Evolutionary conservation across 352 stramenopile species (phyloP).

Genomic region (Pythium chondricola): DNA sequence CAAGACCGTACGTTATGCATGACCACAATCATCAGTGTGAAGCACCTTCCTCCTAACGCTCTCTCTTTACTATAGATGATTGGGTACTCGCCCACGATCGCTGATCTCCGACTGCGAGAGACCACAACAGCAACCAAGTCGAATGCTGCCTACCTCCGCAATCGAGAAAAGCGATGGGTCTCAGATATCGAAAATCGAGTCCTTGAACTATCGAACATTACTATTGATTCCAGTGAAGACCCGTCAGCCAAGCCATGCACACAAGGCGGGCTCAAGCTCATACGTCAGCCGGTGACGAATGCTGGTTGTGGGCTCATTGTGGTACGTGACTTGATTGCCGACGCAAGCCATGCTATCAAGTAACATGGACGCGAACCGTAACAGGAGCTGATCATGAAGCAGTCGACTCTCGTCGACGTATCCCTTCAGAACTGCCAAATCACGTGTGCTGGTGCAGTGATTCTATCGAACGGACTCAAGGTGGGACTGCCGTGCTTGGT

Average conservation of each 20-base stretch:
- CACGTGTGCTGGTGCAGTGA: slow-evolving; percentile 31
- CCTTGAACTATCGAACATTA: background rate
- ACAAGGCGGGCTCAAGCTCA: slow-evolving; percentile 7
- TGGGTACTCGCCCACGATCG: too few relatives aligned
- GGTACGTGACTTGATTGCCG: slow-evolving; percentile 14
- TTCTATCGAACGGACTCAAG: slow-evolving; percentile 33
- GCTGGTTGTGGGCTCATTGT: slow-evolving; percentile 18
- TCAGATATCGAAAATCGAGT: slow-evolving; percentile 1
- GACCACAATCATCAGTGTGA: too few relatives aligned
- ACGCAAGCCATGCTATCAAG: too few relatives aligned
- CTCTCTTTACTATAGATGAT: too few relatives aligned
- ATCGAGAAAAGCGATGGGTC: slow-evolving; percentile 2
- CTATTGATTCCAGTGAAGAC: too few relatives aligned
- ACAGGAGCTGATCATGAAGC: slow-evolving; percentile 19
- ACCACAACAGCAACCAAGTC: too few relatives aligned
- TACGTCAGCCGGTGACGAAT: slow-evolving; percentile 19
- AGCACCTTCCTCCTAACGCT: too few relatives aligned
- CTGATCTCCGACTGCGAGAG: too few relatives aligned
- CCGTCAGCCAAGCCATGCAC: too few relatives aligned
- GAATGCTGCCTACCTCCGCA: too few relatives aligned
- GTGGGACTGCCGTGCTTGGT: too few relatives aligned
- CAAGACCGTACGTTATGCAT: background rate
- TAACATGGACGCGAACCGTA: too few relatives aligned
- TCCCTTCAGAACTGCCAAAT: slow-evolving; percentile 38
- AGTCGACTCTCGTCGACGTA: slow-evolving; percentile 16